These are phyloP conservation scores for Cardamine chenopodiifolia DNA, from an alignment of 345 rosid species.

Conservation along the genomic window DNA sequence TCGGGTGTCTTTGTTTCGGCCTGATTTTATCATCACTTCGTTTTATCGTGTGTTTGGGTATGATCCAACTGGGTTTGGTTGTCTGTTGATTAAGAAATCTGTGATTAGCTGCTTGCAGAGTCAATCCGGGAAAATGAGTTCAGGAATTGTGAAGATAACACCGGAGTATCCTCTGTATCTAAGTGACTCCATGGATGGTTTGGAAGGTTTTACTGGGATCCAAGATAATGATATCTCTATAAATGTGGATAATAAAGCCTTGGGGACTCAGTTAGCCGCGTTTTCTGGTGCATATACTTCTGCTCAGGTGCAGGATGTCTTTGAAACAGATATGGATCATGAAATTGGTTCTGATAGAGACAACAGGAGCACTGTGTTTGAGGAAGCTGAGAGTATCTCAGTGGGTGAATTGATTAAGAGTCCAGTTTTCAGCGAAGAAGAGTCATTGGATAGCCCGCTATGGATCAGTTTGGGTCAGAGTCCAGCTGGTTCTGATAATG, in stretches of 20 bases:
- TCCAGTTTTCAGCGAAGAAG: slow-evolving; percentile 96
- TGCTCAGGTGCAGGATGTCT: slow-evolving; percentile 92
- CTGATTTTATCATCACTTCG: slow-evolving; percentile 94
- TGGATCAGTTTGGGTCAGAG: slow-evolving; percentile 99
- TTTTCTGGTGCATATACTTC: slow-evolving; percentile 91
- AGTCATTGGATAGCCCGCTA: slow-evolving; percentile 79
- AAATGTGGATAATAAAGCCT: slow-evolving; percentile 60
- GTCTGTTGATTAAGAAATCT: slow-evolving; percentile 95
- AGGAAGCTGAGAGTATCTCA: slow-evolving; percentile 87
- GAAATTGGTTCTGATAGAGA: slow-evolving; percentile 84
- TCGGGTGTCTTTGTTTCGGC: slow-evolving; percentile 95
- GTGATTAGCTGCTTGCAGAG: slow-evolving; percentile 94
- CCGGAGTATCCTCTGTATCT: slow-evolving; percentile 93
- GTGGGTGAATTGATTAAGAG: slow-evolving; percentile 98
- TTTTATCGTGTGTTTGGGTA: slow-evolving; percentile 94
- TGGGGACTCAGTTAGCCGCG: slow-evolving; percentile 84
- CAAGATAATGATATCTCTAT: slow-evolving; percentile 59
- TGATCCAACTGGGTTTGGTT: slow-evolving; percentile 99
- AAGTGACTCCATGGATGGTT: slow-evolving; percentile 85
- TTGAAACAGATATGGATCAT: slow-evolving; percentile 85
- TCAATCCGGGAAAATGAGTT: slow-evolving; percentile 85
- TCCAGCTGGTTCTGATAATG: slow-evolving; percentile 73
- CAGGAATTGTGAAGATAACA: slow-evolving; percentile 96
- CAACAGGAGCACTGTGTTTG: slow-evolving; percentile 87
- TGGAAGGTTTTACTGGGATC: slow-evolving; percentile 62